Evolutionary conservation across 495 filamentous ascomycete genomes (phyloP), one percentile per base, ranked within the genome.

Genomic region (Penicillium riverlandense): DNA sequence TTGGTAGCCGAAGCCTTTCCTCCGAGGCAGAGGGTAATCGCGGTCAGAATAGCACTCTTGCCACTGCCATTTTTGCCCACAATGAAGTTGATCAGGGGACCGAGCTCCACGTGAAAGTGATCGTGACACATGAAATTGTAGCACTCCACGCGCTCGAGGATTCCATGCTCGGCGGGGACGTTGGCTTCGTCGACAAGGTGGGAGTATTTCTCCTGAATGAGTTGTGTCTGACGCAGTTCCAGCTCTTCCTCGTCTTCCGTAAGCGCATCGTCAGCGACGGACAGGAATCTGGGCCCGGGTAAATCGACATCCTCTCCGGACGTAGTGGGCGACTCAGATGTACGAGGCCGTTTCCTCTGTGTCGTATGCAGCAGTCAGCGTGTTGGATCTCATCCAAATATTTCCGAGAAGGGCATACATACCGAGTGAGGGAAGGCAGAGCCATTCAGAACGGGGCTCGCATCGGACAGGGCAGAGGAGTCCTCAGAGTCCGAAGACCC

Each of bases 21-120:
- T 31, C 92, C 94, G 7, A 99, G 74, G 54, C 94, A 97, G 29
- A 99, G 72, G 0, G 90, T 96, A 43, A 99, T 79, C 7, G 88
- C 92, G 2, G 92, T 96, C n/a, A 99, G 67, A 14, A 97, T 82
- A 15, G 92, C 92, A 59, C 91, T 96, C 69, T 99, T 99, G n/a
- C 92, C 92, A 55, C 92, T 97, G 34, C 92, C 92, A 62, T 99
- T 99, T 57, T 95, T 88, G 3, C 92, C 92, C 43, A 95, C 88
- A 40, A 99, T 89, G 64, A 97, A 99, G 61, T 97, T 99, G 52
- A 97, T 92, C 6, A 96, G 74, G 0, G 92, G 91, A 0, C 92
- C 91, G 12, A 99, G 71, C 33, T 84, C 77, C 38, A 95, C 83
- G 41, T 82, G 75, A 11, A 97, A 79, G 45, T 80, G 81, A 12